A percentile compares a stretch with the other conserved stretches of the same genome.
These are phyloP conservation scores for Cornus suecica DNA, from an alignment of 148 eudicot genomes.

Conservation along the genomic window DNA sequence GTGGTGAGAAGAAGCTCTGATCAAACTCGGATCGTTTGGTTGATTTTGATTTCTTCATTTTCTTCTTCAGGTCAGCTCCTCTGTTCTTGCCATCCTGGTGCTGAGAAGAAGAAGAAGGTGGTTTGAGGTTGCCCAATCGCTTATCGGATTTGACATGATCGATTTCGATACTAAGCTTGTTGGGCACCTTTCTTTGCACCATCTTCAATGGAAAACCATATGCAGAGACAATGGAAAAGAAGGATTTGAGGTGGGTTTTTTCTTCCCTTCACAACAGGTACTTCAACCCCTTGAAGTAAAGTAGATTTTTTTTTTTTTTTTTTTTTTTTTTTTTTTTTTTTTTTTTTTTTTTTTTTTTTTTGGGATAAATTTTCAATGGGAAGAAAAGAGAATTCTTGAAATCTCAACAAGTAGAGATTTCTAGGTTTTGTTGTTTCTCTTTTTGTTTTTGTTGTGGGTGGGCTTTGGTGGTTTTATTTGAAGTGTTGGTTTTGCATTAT, in stretches of 20 bases:
- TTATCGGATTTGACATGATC: constrained; percentile 35
- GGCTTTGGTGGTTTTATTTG: constrained; percentile 10
- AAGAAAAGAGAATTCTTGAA: constrained; percentile 11
- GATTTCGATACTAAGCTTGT: constrained; percentile 51
- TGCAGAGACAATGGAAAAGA: constrained; percentile 21
- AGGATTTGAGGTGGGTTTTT: constrained; percentile 22
- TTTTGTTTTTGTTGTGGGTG: constrained; percentile 7
- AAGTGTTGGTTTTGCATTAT: constrained; percentile 7
- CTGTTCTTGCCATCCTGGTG: constrained; percentile 37
- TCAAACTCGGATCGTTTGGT: constrained; percentile 40
- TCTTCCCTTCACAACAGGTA: constrained; percentile 22
- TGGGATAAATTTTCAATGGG: not conserved
- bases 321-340: constrained; percentile 13
- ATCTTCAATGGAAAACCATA: constrained; percentile 41
- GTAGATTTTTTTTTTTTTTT: constrained; percentile 9
- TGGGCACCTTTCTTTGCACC: constrained; percentile 73
- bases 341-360: constrained; percentile 14
- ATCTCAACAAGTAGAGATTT: constrained; percentile 15
- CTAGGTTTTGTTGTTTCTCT: constrained; percentile 4
- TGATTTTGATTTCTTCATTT: constrained; percentile 69
- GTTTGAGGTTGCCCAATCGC: constrained; percentile 27
- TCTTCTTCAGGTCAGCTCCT: constrained; percentile 51
- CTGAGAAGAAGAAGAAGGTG: constrained; percentile 42
- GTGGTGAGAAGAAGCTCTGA: constrained; percentile 20
- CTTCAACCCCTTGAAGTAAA: constrained; percentile 12